phyloP scores from a whole-genome alignment of 108 stramenopile genomes.

The Cyclotella choctawhatcheeana region DNA sequence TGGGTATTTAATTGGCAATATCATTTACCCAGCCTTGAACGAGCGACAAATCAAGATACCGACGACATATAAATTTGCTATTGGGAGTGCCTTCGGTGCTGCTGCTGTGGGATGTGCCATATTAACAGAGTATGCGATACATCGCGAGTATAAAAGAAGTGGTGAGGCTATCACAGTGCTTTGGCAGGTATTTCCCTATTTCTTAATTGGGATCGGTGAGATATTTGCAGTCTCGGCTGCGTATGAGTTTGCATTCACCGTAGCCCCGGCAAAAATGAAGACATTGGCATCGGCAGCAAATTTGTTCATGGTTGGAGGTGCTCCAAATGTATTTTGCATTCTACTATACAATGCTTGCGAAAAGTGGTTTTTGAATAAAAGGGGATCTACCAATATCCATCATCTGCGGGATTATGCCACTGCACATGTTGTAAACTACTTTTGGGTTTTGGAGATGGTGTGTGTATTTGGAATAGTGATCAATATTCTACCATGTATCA shows the following conservation, averaged over 20 bases:
- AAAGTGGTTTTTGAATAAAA: constrained; percentile 66
- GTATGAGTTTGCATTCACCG: constrained; percentile 87
- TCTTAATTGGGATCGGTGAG: constrained; percentile 85
- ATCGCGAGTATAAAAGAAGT: constrained; percentile 51
- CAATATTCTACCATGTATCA: constrained; percentile 66
- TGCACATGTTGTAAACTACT: constrained; percentile 75
- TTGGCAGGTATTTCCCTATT: constrained; percentile 82
- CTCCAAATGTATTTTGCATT: constrained; percentile 85
- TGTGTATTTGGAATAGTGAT: constrained; percentile 68
- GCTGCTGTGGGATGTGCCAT: constrained; percentile 74
- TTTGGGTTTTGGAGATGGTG: constrained; percentile 66
- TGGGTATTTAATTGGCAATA: constrained; percentile 68
- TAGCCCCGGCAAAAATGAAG: constrained; percentile 76
- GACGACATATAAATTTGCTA: constrained; percentile 86
- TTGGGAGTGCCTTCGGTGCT: constrained; percentile 75
- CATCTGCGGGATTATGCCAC: constrained; percentile 69
- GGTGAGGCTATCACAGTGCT: constrained; percentile 70
- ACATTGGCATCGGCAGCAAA: constrained; percentile 80
- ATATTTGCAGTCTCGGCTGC: constrained; percentile 88
- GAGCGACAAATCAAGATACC: constrained; percentile 72
- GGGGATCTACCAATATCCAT: constrained; percentile 63
- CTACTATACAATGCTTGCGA: constrained; percentile 66
- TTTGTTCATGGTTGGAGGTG: constrained; percentile 81
- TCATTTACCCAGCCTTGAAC: constrained; percentile 70
- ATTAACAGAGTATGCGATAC: constrained; percentile 74